Conservation (phyloP, 768 basidiomycete genomes). For the Cystofilobasidium bisporidii region DNA sequence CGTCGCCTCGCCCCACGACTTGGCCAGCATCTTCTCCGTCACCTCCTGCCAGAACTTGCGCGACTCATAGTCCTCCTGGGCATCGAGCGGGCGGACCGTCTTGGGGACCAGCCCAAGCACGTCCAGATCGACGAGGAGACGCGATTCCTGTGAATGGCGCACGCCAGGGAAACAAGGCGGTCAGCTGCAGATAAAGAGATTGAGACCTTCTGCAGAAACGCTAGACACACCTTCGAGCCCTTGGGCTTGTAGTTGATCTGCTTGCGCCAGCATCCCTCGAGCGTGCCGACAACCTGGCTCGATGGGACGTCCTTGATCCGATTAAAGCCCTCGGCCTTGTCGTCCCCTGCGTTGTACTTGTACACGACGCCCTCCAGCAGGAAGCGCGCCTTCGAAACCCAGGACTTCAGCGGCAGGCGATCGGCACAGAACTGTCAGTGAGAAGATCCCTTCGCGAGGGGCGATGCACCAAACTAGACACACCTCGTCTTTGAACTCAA, state of each 20-base stretch:
- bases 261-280: conserved; percentile 83
- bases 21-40: conserved; percentile 60
- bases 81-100: conserved; percentile 66
- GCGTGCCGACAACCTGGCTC: conserved; percentile 61
- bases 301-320: conserved; percentile 78
- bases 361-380: conserved; percentile 82
- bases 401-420: conserved; percentile 49
- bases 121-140: conserved; percentile 66
- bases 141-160: conserved; percentile 47
- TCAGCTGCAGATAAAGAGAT: too few species aligned
- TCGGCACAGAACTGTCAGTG: too few species aligned
- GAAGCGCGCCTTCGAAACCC: conserved; percentile 82
- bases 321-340: conserved; percentile 40
- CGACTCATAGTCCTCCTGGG: conserved; percentile 72
- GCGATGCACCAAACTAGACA: not conserved
- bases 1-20: conserved; percentile 86
- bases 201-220: not conserved
- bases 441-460: too few species aligned
- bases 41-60: conserved; percentile 67
- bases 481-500: conserved; percentile 96
- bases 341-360: conserved; percentile 58
- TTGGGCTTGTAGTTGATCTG: conserved; percentile 63
- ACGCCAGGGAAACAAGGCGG: not conserved
- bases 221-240: conserved; percentile 40
- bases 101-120: conserved; percentile 67